Evolutionary conservation across 1,284 basidiomycete species (phyloP), one percentile per base, ranked within the genome.

Genomic region (Abortiporus biennis): DNA sequence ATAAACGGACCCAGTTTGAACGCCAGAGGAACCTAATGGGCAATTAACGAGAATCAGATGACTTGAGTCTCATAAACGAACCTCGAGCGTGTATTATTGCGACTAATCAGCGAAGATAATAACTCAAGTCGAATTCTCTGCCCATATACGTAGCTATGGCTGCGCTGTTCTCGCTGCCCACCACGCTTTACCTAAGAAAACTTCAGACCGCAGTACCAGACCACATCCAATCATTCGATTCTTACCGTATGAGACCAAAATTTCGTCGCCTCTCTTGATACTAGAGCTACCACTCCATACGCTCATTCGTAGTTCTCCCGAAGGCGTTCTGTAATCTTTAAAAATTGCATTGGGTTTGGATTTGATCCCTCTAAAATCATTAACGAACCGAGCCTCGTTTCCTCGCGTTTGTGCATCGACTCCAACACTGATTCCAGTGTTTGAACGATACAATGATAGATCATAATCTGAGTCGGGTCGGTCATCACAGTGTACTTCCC

Each of bases 211-310:
- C n/a, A n/a, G n/a, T n/a, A n/a, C n/a, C n/a, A n/a, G n/a, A n/a
- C n/a, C n/a, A n/a, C n/a, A 29, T 9, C 27, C 8, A 29, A n/a
- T 9, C 27, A 29, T n/a, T 29, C 27, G 8, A n/a, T 12, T 4
- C 56, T 93, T 93, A n/a, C 92, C 92, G 57, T 96, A 96, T 17
- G 84, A 90, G 24, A 95, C 85, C 23, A 93, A 59, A 32, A 97
- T 75, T 63, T 96, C 93, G 12, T 91, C 80, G 2, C 89, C 88
- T 57, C 87, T 92, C 49, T 68, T 76, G 40, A 96, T 79, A 8
- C 65, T 66, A 27, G 74, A 68, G 34, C 61, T 64, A 44, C 72
- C 72, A 40, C 70, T 76, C 79, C 82, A 87, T 15, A 94, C 72
- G 49, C 80, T 74, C 75, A 94, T 92, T 41, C 81, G 69, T 49